Evolutionary conservation across 2,329 filamentous ascomycete species (phyloP), one percentile per base, ranked within the genome.

Genomic region (Microcyclospora pomicola): DNA sequence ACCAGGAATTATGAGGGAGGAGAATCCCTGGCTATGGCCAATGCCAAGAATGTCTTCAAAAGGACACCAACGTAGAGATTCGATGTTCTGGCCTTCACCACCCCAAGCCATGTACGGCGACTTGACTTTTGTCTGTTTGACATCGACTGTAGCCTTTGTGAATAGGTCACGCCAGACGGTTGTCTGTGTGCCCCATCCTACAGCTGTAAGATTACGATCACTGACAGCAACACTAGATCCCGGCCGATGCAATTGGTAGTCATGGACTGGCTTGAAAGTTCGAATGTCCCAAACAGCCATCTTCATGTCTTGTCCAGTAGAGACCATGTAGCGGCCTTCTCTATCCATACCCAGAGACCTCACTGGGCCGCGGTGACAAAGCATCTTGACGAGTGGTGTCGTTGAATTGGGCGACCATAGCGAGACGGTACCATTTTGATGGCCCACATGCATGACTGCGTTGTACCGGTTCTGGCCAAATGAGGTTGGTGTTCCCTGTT

Each of bases 221-320:
- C 85, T 94, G 55, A 98, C 92, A 15, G 84, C 71, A 15, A 96
- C 70, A 0, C 83, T 83, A 2, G 83, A 78, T 5, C 82, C 87
- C 0, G 91, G 91, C 41, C 83, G 76, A 30, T 79, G 74, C 28
- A 86, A 83, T 46, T 79, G 84, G 64, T 96, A 96, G 49, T 72
- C 84, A 63, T 91, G 83, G 16, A 98, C 80, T 55, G 94, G 85
- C 50, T 82, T 85, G 67, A 92, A 91, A 73, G 85, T 93, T 32
- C 88, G 77, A 45, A 96, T 80, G 57, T 96, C 88, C 86, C 88
- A 95, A 10, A 94, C 78, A n/a, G 82, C 77, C 82, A 94, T 92
- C 56, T 82, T 84, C 48, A 77, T 70, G 58, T 95, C 88, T 56
- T 93, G 85, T 1, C 87, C 88, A 0, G 84, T 80, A 3, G 86